Conservation (phyloP, 768 basidiomycete species). For the Pleurotus djamor region DNA sequence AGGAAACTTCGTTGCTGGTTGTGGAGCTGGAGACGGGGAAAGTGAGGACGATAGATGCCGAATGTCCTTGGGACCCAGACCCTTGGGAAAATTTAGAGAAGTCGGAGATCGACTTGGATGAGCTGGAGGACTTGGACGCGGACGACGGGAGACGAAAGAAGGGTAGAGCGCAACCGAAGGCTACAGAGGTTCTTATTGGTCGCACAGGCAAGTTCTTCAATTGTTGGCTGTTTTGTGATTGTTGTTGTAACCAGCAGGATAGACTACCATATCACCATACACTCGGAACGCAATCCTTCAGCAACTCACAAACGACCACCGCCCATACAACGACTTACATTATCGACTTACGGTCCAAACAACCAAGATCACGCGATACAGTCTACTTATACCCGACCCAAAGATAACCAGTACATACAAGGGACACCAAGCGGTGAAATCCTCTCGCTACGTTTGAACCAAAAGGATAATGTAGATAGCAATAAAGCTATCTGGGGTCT, state of each 20-base stretch:
- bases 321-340: slow-evolving; percentile 78
- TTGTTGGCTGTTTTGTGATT: not conserved
- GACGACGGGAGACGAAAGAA: slow-evolving; percentile 23
- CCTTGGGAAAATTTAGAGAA: slow-evolving; percentile 34
- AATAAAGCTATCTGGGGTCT: slow-evolving; percentile 49
- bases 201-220: slow-evolving; percentile 39
- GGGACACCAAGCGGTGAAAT: slow-evolving; percentile 77
- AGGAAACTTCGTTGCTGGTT: slow-evolving; percentile 80
- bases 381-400: slow-evolving; percentile 68
- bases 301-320: slow-evolving; percentile 18
- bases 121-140: slow-evolving; percentile 48
- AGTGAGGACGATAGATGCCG: slow-evolving; percentile 72
- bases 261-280: slow-evolving; percentile 92
- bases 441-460: slow-evolving; percentile 61
- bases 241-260: slow-evolving; percentile 7
- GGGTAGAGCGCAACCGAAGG: slow-evolving; percentile 37
- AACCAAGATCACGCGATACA: slow-evolving; percentile 79
- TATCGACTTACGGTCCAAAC: slow-evolving; percentile 92
- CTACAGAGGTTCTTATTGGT: slow-evolving; percentile 48
- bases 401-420: slow-evolving; percentile 81
- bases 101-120: slow-evolving; percentile 53
- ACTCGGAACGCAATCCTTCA: slow-evolving; percentile 41
- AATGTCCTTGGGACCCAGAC: slow-evolving; percentile 76
- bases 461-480: slow-evolving; percentile 11
- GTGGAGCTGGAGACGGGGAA: slow-evolving; percentile 79